phyloP scores from a whole-genome alignment of 805 yeast species.

The Zygosaccharomyces bisporus region DNA sequence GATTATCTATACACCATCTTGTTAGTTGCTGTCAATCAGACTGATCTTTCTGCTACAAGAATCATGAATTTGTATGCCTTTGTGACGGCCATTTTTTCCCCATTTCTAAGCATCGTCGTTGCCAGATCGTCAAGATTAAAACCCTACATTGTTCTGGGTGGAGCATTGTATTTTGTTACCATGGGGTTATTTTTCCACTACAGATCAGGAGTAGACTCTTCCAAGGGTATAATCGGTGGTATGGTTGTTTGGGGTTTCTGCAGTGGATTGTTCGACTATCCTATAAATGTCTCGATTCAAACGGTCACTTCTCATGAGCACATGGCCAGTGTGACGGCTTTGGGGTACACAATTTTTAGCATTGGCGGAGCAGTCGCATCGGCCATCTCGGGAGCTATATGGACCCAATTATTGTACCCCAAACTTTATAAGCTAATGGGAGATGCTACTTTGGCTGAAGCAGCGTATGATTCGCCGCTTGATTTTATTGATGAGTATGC shows the following conservation, averaged over 20 bases:
- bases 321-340: conserved; percentile 62
- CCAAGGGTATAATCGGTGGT: conserved; percentile 60
- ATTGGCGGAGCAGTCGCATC: conserved; percentile 64
- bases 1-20: conserved; percentile 66
- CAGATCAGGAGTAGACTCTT: conserved; percentile 48
- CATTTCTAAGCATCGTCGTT: conserved; percentile 52
- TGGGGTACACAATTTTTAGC: conserved; percentile 54
- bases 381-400: conserved; percentile 63
- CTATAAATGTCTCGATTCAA: conserved; percentile 61
- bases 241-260: conserved; percentile 65
- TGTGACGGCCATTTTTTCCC: conserved; percentile 59
- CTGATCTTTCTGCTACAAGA: conserved; percentile 59
- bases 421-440: conserved; percentile 42
- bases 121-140: conserved; percentile 50
- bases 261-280: conserved; percentile 68
- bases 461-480: conserved; percentile 49
- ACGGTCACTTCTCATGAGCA: conserved; percentile 60
- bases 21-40: conserved; percentile 58
- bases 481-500: conserved; percentile 44
- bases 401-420: conserved; percentile 51
- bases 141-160: conserved; percentile 57
- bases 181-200: conserved; percentile 56
- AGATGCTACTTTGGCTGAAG: conserved; percentile 32
- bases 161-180: conserved; percentile 37
- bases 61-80: conserved; percentile 60